These are phyloP conservation scores for Fusarium brevicatenulatum DNA, from an alignment of 2,329 filamentous ascomycete genomes.

Conservation along the genomic window DNA sequence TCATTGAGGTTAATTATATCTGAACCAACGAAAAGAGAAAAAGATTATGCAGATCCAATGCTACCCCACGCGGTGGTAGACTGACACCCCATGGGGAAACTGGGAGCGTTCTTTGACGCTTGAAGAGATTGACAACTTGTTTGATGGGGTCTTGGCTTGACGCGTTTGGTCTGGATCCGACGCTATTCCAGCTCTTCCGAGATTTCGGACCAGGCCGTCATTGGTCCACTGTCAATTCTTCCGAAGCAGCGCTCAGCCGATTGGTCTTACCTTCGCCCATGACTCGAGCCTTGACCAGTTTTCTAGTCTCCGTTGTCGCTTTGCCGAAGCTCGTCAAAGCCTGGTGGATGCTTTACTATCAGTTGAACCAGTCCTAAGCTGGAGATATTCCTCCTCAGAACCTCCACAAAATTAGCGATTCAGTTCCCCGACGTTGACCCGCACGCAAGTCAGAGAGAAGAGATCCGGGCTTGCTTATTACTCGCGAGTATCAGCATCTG, in stretches of 20 bases:
- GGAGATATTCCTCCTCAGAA: not conserved
- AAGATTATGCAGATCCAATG: not conserved
- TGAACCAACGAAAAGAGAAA: not conserved
- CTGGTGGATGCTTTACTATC: not conserved
- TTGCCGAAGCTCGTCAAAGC: not conserved
- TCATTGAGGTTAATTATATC: not conserved
- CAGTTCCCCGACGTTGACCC: not conserved
- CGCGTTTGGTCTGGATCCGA: not conserved
- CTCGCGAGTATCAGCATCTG: not conserved
- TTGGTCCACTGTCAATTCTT: accelerated
- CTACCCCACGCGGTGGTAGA: not conserved
- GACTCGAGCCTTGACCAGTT: not conserved
- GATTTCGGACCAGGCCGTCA: not conserved
- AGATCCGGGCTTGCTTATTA: not conserved
- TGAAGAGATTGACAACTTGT: not conserved
- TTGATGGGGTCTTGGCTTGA: not conserved
- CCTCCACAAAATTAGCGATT: not conserved
- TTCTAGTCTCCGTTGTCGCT: not conserved
- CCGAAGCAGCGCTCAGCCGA: not conserved
- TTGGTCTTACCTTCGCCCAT: not conserved
- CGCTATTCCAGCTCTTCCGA: not conserved
- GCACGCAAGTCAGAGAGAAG: not conserved
- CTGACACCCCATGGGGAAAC: conserved; percentile 21
- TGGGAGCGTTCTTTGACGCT: not conserved
- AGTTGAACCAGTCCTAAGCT: not conserved